A percentile compares a stretch with the other conserved stretches of the same genome.
phyloP scores from a whole-genome alignment of 73 alveolate genomes.

The Tetrahymena elliotti region DNA sequence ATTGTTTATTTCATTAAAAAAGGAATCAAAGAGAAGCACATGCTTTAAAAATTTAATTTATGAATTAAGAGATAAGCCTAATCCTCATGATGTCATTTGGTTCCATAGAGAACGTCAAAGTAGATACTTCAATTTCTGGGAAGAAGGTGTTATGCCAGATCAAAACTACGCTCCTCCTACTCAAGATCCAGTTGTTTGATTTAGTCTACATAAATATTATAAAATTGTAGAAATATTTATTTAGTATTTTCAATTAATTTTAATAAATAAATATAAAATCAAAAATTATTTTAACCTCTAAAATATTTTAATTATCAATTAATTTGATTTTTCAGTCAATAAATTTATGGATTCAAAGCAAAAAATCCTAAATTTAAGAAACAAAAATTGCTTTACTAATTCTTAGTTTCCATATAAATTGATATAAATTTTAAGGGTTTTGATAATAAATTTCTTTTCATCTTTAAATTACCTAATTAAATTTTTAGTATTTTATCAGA shows the following conservation, averaged over 20 bases:
- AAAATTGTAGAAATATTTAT: not conserved
- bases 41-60: not conserved
- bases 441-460: too few relatives aligned
- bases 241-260: not conserved
- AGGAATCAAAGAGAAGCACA: not conserved
- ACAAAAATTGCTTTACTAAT: too few relatives aligned
- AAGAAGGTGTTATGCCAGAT: not conserved
- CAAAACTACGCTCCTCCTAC: constrained; percentile 1
- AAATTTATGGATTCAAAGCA: too few relatives aligned
- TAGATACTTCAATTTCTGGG: not conserved
- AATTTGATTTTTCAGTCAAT: too few relatives aligned
- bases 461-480: too few relatives aligned
- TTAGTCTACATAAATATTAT: not conserved
- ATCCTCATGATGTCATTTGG: not conserved
- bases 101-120: constrained; percentile 1
- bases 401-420: too few relatives aligned
- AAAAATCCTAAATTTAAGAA: too few relatives aligned
- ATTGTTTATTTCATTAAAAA: not conserved
- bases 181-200: not conserved
- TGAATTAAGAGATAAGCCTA: not conserved
- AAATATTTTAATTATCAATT: too few relatives aligned
- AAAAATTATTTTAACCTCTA: too few relatives aligned
- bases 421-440: too few relatives aligned
- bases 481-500: too few relatives aligned
- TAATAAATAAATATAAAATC: too few relatives aligned